Percentiles rank a stretch among this genome's conserved stretches.
Evolutionary conservation across 345 rosid genomes (phyloP).

Genomic region (Populus simonii): DNA sequence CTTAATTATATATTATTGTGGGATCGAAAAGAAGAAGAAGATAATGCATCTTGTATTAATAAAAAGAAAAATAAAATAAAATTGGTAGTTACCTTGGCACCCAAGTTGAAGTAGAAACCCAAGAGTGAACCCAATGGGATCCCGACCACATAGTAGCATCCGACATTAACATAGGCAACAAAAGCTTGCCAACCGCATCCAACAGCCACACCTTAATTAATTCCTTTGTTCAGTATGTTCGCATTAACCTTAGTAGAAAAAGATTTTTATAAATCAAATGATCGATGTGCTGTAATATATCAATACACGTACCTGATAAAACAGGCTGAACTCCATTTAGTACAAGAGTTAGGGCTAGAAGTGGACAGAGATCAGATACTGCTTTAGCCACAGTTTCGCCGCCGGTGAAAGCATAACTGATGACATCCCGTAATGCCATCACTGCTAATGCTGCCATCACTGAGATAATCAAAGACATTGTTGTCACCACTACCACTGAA

Average conservation of each 20-base stretch:
- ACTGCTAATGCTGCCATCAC: conserved; percentile 32
- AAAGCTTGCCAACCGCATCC: conserved; percentile 84
- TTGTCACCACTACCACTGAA: conserved; percentile 52
- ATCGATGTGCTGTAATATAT: not conserved
- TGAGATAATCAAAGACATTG: conserved; percentile 40
- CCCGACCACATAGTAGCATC: conserved; percentile 66
- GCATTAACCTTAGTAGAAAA: not conserved
- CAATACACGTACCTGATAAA: conserved; percentile 45
- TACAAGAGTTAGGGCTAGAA: conserved; percentile 55
- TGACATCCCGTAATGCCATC: conserved; percentile 38
- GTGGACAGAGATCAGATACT: conserved; percentile 63
- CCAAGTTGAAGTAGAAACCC: conserved; percentile 60
- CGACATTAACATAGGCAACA: conserved; percentile 71
- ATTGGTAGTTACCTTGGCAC: conserved; percentile 52
- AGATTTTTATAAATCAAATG: not conserved
- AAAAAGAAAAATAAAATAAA: not conserved
- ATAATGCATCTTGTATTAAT: no score
- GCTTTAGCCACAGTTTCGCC: conserved; percentile 59
- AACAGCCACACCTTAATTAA: conserved; percentile 62
- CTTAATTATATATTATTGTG: no score
- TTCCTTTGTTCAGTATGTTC: not conserved
- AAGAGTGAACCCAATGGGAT: conserved; percentile 57
- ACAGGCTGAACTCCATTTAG: conserved; percentile 79
- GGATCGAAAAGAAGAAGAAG: no score
- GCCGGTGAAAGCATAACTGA: conserved; percentile 63